Evolutionary conservation across 169 alveolate species (phyloP), one percentile per base, ranked within the genome.

Genomic region (Cyclospora cayetanensis): DNA sequence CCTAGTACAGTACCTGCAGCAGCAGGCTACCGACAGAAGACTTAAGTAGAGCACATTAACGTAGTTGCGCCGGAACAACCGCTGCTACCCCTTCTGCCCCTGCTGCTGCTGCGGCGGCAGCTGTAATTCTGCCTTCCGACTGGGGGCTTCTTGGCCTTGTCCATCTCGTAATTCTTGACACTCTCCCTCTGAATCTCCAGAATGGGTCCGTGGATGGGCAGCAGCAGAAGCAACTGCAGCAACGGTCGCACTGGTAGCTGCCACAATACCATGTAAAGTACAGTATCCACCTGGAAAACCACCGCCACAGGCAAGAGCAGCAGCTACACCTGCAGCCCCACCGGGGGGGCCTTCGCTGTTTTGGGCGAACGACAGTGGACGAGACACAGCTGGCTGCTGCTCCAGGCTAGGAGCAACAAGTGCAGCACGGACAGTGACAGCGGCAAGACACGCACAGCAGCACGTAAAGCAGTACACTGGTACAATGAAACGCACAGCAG

Each of bases 401-500:
- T 22, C 35, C 53, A 29, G 46, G 37, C 34, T 41, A 25, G 86
- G 65, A n/a, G 35, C 84, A 1, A 27, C 66, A 76, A 7, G 68
- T 7, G n/a, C 66, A 76, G 41, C 86, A 42, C 55, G 68, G 43
- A 20, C 77, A 66, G 77, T 34, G 15, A 27, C 77, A 66, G 46
- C 46, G 18, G 60, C 46, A 12, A 15, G 22, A 4, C 22, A 35
- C 18, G n/a, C 4, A 7, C 15, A 4, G 34, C 53, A 37, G 35
- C 42, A 39, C n/a, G n/a, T n/a, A n/a, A n/a, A n/a, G n/a, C n/a
- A n/a, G n/a, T n/a, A n/a, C n/a, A n/a, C n/a, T n/a, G n/a, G n/a
- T n/a, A n/a, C 46, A 76, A 76, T 76, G 86, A 76, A 76, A 22
- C 86, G 86, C 22, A 76, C 86, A 27, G 86, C 86, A 9, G 43